Conservation (phyloP, 2,329 filamentous ascomycete species). For the Nothophoma quercina region DNA sequence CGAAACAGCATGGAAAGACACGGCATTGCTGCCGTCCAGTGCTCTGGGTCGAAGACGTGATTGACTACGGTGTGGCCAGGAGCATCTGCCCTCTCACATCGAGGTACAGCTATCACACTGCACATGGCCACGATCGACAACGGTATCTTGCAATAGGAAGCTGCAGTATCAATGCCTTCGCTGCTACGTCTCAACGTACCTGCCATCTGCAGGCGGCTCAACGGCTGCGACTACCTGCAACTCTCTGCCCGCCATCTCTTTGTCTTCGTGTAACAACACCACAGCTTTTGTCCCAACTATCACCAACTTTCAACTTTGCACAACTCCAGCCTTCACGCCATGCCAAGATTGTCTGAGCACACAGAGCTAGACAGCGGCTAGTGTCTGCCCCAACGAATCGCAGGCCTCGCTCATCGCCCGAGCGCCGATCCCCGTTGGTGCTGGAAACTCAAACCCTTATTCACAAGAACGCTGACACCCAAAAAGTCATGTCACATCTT, state of each 20-base stretch:
- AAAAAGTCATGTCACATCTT: constrained; percentile 12
- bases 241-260: constrained; percentile 13
- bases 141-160: constrained; percentile 1
- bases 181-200: constrained; percentile 13
- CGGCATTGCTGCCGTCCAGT: constrained; percentile 19
- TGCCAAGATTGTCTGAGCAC: constrained; percentile 34
- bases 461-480: constrained; percentile 17
- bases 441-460: constrained; percentile 33
- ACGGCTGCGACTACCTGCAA: constrained; percentile 20
- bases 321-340: constrained; percentile 35
- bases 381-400: constrained; percentile 33
- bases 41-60: constrained; percentile 16
- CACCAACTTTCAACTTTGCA: constrained; percentile 31
- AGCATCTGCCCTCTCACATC: constrained; percentile 9
- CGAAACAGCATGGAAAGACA: constrained; percentile 27
- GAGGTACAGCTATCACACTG: constrained; percentile 21
- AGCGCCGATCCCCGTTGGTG: constrained; percentile 42
- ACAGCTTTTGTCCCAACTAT: constrained; percentile 24
- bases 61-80: constrained; percentile 15
- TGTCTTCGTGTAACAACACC: constrained; percentile 25
- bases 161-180: constrained; percentile 1
- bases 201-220: constrained; percentile 18
- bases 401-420: constrained; percentile 23
- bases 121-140: constrained; percentile 13
- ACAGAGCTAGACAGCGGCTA: constrained; percentile 33